Evolutionary conservation across 441 rosid genomes (phyloP).

Genomic region (Syzygium syzygioides): DNA sequence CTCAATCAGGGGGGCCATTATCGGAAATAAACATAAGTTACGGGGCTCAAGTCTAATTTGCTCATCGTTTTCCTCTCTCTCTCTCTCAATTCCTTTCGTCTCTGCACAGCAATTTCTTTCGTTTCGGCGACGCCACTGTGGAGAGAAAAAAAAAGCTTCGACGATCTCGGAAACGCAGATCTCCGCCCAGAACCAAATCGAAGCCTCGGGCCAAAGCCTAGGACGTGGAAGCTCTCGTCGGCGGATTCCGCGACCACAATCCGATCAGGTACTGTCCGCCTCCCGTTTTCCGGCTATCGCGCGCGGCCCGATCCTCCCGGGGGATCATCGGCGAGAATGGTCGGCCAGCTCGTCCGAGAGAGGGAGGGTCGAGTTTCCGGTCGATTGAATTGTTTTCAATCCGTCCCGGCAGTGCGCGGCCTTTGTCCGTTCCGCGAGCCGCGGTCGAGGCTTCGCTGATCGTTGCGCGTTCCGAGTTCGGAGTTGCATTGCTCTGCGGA

Average conservation of each 20-base stretch:
- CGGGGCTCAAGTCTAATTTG: neutral
- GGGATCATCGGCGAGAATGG: neutral
- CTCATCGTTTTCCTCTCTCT: neutral
- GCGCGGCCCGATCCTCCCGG: neutral
- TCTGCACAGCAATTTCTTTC: neutral
- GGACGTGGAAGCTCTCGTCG: neutral
- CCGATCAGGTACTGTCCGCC: neutral
- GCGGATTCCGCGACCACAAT: neutral
- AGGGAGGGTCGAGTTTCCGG: neutral
- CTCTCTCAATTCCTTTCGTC: neutral
- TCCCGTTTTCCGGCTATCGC: neutral
- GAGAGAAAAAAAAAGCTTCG: neutral
- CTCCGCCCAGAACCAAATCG: neutral
- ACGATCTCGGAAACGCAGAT: neutral
- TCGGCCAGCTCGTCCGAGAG: neutral
- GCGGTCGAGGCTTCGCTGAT: neutral
- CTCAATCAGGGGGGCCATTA: neutral
- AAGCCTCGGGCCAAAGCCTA: neutral
- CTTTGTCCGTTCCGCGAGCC: neutral
- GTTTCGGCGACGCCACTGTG: neutral
- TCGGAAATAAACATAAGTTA: neutral
- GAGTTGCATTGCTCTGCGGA: neutral
- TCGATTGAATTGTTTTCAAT: neutral
- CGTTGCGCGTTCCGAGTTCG: neutral
- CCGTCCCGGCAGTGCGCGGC: neutral